phyloP scores from a whole-genome alignment of 108 stramenopile genomes.

The Licmophora abbreviata region DNA sequence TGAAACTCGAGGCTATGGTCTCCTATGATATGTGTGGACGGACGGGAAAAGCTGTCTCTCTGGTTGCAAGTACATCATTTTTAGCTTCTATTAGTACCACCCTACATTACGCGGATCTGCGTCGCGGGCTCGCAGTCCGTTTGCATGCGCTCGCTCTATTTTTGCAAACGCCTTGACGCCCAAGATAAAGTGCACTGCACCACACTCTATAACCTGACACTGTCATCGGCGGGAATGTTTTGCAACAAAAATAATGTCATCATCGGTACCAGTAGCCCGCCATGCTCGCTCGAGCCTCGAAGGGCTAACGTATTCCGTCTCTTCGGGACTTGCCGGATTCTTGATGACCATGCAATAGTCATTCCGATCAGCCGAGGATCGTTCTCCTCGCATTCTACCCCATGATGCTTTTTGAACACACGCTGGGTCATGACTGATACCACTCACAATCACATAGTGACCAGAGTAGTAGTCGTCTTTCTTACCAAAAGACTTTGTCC shows the following conservation, averaged over 20 bases:
- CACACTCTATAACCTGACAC: no score
- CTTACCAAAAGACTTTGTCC: neutral
- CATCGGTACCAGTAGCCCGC: conserved; percentile 66
- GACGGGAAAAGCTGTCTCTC: no score
- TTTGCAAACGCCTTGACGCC: no score
- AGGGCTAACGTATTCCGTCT: conserved; percentile 22
- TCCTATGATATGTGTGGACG: no score
- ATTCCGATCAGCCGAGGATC: neutral
- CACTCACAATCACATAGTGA: conserved; percentile 65
- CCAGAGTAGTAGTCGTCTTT: conserved; percentile 32
- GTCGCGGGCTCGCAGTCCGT: no score
- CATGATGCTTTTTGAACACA: conserved; percentile 17
- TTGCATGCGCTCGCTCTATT: no score
- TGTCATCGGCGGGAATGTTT: no score
- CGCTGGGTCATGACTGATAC: conserved; percentile 31
- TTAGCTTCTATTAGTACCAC: no score
- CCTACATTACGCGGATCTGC: no score
- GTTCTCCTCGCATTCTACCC: conserved; percentile 9
- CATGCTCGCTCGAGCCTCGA: conserved; percentile 49
- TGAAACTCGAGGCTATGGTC: no score
- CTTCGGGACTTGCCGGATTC: conserved; percentile 25
- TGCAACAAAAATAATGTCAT: conserved; percentile 64
- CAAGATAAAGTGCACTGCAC: no score
- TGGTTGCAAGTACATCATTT: no score
- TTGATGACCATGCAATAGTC: conserved; percentile 35